Conservation (phyloP, 192 early-diverging fungal species). For the Podila horticola region DNA sequence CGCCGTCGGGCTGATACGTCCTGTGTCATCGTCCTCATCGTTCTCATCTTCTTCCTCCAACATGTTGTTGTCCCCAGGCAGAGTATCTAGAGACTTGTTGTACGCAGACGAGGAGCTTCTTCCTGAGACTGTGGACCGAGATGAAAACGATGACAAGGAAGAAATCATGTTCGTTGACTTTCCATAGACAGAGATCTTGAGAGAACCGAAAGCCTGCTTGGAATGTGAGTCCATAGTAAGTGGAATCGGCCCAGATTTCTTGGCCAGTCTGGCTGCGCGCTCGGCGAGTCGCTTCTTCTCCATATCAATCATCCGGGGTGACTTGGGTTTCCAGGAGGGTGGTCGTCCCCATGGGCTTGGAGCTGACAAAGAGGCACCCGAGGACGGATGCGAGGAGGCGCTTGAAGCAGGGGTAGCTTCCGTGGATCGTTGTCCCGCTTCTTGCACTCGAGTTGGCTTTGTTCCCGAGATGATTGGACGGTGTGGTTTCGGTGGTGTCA, state of each 20-base stretch:
- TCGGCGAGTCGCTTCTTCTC: conserved; percentile 15
- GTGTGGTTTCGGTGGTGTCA: background rate
- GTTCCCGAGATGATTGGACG: background rate
- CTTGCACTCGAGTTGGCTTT: background rate
- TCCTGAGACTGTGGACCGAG: background rate
- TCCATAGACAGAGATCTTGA: conserved; percentile 46
- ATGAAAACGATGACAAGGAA: conserved; percentile 16
- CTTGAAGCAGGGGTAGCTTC: background rate
- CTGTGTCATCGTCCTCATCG: conserved; percentile 18
- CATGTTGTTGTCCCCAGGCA: background rate
- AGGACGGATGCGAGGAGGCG: background rate
- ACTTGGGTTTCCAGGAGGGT: conserved; percentile 45
- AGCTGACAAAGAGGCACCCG: background rate
- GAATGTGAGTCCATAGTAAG: conserved; percentile 5
- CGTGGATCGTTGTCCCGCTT: background rate
- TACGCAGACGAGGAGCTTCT: background rate
- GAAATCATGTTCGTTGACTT: conserved; percentile 10
- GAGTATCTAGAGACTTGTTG: background rate
- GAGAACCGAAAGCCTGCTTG: conserved; percentile 14
- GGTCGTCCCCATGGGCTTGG: conserved; percentile 46
- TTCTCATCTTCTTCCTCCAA: background rate
- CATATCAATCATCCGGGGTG: conserved; percentile 43
- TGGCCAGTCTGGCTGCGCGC: background rate
- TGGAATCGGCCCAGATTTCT: background rate
- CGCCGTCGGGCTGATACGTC: conserved; percentile 34